Evolutionary conservation across 2,329 filamentous ascomycete genomes (phyloP).

Genomic region (Exophiala spinifera): DNA sequence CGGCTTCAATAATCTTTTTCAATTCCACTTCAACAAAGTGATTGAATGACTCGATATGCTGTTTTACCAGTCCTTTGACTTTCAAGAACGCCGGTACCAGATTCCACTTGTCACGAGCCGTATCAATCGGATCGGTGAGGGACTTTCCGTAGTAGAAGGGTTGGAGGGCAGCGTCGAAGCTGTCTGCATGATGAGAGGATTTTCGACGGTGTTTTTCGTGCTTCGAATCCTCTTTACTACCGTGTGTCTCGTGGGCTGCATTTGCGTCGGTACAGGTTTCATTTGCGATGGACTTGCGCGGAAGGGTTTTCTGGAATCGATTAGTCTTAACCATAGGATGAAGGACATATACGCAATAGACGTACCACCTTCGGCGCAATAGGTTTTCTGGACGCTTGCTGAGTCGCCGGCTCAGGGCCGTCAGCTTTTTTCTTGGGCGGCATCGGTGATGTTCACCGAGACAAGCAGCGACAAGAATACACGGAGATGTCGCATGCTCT

Average conservation of each 20-base stretch:
- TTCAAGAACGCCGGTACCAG: constrained; percentile 95
- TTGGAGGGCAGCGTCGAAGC: constrained; percentile 63
- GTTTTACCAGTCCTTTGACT: constrained; percentile 93
- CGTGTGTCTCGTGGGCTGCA: constrained; percentile 1
- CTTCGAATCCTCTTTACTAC: constrained; percentile 11
- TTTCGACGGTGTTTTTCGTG: constrained; percentile 16
- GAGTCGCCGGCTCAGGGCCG: constrained; percentile 17
- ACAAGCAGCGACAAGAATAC: background rate
- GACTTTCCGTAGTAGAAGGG: constrained; percentile 69
- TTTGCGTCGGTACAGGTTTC: background rate
- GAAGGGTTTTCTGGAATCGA: background rate
- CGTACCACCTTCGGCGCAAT: constrained; percentile 19
- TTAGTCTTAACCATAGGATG: background rate
- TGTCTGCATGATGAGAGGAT: constrained; percentile 31
- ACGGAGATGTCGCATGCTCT: background rate
- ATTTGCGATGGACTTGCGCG: constrained; percentile 11
- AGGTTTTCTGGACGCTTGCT: constrained; percentile 14
- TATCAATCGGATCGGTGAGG: constrained; percentile 67
- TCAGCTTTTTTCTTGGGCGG: constrained; percentile 28
- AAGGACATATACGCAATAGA: background rate
- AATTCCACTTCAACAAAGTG: constrained; percentile 96
- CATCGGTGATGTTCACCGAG: constrained; percentile 16
- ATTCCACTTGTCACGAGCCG: constrained; percentile 87
- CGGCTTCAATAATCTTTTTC: constrained; percentile 93
- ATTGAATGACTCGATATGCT: constrained; percentile 98